Base-by-base conservation (phyloP, 2,329 filamentous ascomycete genomes). In the Exophiala mesophila region DNA sequence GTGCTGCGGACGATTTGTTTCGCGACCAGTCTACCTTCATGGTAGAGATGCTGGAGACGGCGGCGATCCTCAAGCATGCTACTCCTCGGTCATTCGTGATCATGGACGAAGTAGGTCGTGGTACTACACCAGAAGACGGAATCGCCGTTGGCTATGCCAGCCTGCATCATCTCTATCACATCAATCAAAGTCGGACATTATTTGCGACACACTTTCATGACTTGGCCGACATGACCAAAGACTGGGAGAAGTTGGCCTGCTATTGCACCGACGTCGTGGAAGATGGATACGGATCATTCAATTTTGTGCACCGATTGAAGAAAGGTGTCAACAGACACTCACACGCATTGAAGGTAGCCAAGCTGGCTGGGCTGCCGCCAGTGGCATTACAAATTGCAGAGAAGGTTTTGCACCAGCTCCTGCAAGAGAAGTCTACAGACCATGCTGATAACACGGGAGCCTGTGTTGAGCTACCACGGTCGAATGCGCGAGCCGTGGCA, bases 11-110 rank as follows among this genome's bases (percentile, higher is more conserved):
- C 63, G 90, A 95, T 61, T 73, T 98, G n/a, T 96, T 85, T 68
- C 79, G 81, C 37, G 85, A 95, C 67, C 89, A 97, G 64, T 95
- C 88, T 39, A 98, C 94, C 0, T 98, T 98, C 65, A 97, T 98
- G 92, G 88, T 97, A 1, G 92, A 98, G 68, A 98, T 98, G 92
- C 76, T 96, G 2, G 92, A 98, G 66, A 95, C 92, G 15, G 89
- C 90, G 2, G 76, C 84, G 18, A 98, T 98, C 39, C 74, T 98
- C 39, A 85, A 83, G 47, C 76, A 85, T 53, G 90, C 92, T 0
- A 97, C 90, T 1, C 68, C 80, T 1, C 76, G 83, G 17, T 92
- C 85, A 0, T 94, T 98, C 57, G 90, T 92, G 47, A 90, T 98
- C 63, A 97, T 98, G 90, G 92, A 98, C 63, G 92, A 98, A 69